Evolutionary conservation across 202 grass and related monocot genomes (phyloP).

Genomic region (Zizania palustris): DNA sequence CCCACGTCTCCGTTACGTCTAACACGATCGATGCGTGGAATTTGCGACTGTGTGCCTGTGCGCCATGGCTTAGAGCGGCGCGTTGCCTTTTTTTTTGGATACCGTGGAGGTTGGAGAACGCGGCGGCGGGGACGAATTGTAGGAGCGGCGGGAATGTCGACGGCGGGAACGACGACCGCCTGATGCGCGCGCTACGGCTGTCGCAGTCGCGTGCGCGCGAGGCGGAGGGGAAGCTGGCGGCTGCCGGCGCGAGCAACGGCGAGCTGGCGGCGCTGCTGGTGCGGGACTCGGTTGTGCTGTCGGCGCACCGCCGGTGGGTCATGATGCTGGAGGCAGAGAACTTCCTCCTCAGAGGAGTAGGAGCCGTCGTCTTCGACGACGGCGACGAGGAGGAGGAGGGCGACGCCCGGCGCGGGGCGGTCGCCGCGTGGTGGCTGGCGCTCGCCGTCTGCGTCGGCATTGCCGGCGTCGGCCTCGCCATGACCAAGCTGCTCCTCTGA

Average conservation of each 20-base stretch:
- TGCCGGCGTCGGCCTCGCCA: slow-evolving; percentile 67
- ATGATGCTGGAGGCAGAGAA: slow-evolving; percentile 88
- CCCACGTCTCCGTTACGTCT: not conserved
- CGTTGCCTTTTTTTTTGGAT: not conserved
- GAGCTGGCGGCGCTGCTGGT: slow-evolving; percentile 64
- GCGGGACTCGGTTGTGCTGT: slow-evolving; percentile 68
- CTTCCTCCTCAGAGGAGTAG: slow-evolving; percentile 31
- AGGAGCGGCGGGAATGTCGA: not conserved
- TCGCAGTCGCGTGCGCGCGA: slow-evolving; percentile 96
- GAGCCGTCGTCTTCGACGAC: not conserved
- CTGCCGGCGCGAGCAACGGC: slow-evolving; percentile 56
- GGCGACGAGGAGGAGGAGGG: not conserved
- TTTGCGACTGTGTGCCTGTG: not conserved
- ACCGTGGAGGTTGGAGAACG: slow-evolving; percentile 23
- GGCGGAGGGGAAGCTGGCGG: slow-evolving; percentile 65
- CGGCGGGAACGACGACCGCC: slow-evolving; percentile 20
- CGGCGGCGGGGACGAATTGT: slow-evolving; percentile 12
- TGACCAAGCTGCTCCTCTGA: slow-evolving; percentile 70
- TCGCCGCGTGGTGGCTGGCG: slow-evolving; percentile 71
- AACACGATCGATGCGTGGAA: not conserved
- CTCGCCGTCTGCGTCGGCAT: slow-evolving; percentile 83
- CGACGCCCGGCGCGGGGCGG: slow-evolving; percentile 17
- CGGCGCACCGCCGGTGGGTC: slow-evolving; percentile 82
- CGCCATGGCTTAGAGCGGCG: not conserved
- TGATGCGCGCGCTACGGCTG: slow-evolving; percentile 76